These are phyloP conservation scores for Phytophthora pseudosyringae DNA, from an alignment of 352 stramenopile genomes.

Conservation along the genomic window DNA sequence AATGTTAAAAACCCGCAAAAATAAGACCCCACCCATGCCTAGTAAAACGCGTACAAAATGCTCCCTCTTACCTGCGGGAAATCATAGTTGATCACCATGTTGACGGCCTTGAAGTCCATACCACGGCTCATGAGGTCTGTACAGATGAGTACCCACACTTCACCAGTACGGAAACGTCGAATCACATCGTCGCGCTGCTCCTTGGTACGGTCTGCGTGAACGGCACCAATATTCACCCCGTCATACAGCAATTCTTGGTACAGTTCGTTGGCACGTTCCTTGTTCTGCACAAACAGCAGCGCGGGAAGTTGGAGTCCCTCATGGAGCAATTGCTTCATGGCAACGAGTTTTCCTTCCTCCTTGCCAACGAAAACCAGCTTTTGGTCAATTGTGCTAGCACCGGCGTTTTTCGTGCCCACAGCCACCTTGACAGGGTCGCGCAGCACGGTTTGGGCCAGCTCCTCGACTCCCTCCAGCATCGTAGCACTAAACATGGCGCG, in stretches of 20 bases:
- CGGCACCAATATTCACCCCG: constrained; percentile 97
- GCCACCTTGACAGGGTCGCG: constrained; percentile 96
- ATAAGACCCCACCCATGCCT: neutral
- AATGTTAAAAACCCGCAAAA: constrained; percentile 6
- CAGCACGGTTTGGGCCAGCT: constrained; percentile 96
- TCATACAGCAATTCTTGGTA: constrained; percentile 99
- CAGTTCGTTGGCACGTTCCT: constrained; percentile 97
- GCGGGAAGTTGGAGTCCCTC: constrained; percentile 95
- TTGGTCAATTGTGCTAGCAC: constrained; percentile 91
- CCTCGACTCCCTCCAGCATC: constrained; percentile 94
- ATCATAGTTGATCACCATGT: constrained; percentile 99
- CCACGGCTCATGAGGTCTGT: constrained; percentile 99
- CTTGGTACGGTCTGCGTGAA: constrained; percentile 96
- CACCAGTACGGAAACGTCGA: constrained; percentile 95
- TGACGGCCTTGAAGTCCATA: constrained; percentile 99
- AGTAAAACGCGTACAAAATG: neutral
- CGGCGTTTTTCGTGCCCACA: constrained; percentile 93
- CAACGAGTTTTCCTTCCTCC: constrained; percentile 99
- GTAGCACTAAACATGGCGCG: constrained; percentile 98
- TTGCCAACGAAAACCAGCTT: constrained; percentile 98
- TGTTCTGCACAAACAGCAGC: constrained; percentile 99
- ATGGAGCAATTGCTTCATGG: constrained; percentile 93
- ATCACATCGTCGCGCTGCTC: constrained; percentile 95
- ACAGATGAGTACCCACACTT: constrained; percentile 98
- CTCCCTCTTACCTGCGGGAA: constrained; percentile 86